These are phyloP conservation scores for Acer saccharum DNA, from an alignment of 345 rosid species.

Conservation along the genomic window DNA sequence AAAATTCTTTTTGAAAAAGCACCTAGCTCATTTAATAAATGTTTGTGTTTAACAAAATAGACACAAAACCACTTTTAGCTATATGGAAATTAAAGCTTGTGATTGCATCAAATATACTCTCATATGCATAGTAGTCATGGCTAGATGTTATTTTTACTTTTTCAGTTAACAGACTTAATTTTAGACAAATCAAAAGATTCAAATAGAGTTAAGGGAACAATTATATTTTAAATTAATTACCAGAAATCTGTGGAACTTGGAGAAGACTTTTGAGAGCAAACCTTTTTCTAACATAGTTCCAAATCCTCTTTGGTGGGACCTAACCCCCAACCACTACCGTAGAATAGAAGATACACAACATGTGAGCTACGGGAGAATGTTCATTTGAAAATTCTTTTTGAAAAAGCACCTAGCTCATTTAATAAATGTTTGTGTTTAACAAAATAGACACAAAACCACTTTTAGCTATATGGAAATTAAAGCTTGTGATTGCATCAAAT, in stretches of 20 bases:
- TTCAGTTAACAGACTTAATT: too few species aligned
- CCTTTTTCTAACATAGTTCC: constrained; percentile 56
- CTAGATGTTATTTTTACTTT: too few species aligned
- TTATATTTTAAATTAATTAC: constrained; percentile 25
- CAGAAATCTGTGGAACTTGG: constrained; percentile 68
- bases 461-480: background rate
- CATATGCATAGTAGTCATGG: too few species aligned
- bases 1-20: background rate
- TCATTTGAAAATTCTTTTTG: background rate
- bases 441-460: background rate
- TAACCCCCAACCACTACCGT: too few species aligned
- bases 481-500: background rate
- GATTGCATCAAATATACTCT: background rate
- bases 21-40: too few species aligned
- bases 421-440: too few species aligned
- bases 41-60: too few species aligned
- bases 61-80: background rate
- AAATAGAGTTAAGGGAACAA: too few species aligned
- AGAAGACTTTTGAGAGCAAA: constrained; percentile 50
- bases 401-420: background rate
- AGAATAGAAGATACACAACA: too few species aligned
- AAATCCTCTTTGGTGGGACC: constrained; percentile 47
- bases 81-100: background rate
- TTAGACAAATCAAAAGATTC: too few species aligned
- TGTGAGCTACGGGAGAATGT: too few species aligned